Base-by-base conservation (phyloP, 202 grass and related monocot genomes). In the Dendrocalamus latiflorus region DNA sequence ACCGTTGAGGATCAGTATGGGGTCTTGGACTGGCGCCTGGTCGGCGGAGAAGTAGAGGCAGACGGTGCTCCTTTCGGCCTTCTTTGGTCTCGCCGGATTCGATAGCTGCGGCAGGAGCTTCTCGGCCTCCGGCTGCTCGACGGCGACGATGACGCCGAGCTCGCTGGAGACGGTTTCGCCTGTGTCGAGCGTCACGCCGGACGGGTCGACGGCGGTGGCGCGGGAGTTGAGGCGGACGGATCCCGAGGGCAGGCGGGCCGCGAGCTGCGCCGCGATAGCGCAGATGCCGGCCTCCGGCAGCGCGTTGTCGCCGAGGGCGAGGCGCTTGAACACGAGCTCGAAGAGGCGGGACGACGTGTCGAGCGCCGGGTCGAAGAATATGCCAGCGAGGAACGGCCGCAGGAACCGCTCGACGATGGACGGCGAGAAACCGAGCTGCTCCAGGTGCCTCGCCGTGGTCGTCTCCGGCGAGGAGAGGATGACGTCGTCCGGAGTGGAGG, bases 281-380 rank as follows among this genome's bases (percentile, higher is more conserved):
- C 78, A 87, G 36, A 98, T 98, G 71, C 92, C 95, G 55, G 83
- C 89, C 38, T 91, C 87, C 16, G 91, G 95, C 48, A 98, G 77
- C 25, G 92, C 82, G 59, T 98, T 98, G 51, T 98, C 92, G 15
- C 95, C 91, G 51, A 98, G 86, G 8, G 92, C 92, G 70, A 98
- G 93, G 39, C 91, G 85, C 89, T 98, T 98, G 85, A 95, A 98
- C 41, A 98, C 89, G 72, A 98, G 89, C 26, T 95, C 69, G 87
- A 98, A 98, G 62, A 98, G 92, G 26, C 95, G 90, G 20, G 95
- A 98, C 18, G 90, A 86, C 48, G 92, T 98, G 57, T 84, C 74
- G 68, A 98, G 87, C 33, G 50, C 72, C n/a, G 76, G 79, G 80
- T 98, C 95, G 73, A 98, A 98, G 86, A 98, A 98, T 61, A 98